Evolutionary conservation across 371 early-diverging fungal species (phyloP).

Genomic region (Mortierella sp.): DNA sequence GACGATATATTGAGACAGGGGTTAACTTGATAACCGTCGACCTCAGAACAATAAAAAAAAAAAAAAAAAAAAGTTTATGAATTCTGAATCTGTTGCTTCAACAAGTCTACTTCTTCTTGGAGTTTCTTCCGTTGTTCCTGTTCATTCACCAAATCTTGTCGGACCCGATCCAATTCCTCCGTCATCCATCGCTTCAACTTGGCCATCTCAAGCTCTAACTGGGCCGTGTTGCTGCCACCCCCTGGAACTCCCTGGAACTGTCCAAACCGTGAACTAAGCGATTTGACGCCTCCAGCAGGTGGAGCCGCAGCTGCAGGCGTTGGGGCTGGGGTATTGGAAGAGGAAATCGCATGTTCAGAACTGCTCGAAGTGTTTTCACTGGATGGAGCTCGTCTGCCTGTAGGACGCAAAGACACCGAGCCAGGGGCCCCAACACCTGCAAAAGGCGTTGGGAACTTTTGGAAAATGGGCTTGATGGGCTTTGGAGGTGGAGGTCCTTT

Average conservation of each 20-base stretch:
- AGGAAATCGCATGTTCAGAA: constrained; percentile 34
- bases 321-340: constrained; percentile 28
- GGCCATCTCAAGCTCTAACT: constrained; percentile 59
- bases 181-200: constrained; percentile 67
- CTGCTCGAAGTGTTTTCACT: constrained; percentile 50
- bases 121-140: constrained; percentile 59
- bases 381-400: constrained; percentile 37
- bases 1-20: too few relatives aligned
- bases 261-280: constrained; percentile 63
- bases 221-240: constrained; percentile 59
- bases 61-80: too few relatives aligned
- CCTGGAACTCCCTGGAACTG: constrained; percentile 59
- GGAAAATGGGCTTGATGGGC: constrained; percentile 72
- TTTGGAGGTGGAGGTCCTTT: constrained; percentile 61
- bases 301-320: constrained; percentile 51
- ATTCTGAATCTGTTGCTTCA: constrained; percentile 46
- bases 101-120: constrained; percentile 57
- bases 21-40: too few relatives aligned
- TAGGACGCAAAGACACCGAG: constrained; percentile 52
- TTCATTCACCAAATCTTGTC: constrained; percentile 65
- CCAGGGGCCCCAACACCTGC: constrained; percentile 55
- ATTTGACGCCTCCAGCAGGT: constrained; percentile 65
- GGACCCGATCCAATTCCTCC: constrained; percentile 65
- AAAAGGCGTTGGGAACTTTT: constrained; percentile 73
- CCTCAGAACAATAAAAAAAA: too few relatives aligned